phyloP scores from a whole-genome alignment of 2,329 filamentous ascomycete genomes.

The Davidsoniella virescens region DNA sequence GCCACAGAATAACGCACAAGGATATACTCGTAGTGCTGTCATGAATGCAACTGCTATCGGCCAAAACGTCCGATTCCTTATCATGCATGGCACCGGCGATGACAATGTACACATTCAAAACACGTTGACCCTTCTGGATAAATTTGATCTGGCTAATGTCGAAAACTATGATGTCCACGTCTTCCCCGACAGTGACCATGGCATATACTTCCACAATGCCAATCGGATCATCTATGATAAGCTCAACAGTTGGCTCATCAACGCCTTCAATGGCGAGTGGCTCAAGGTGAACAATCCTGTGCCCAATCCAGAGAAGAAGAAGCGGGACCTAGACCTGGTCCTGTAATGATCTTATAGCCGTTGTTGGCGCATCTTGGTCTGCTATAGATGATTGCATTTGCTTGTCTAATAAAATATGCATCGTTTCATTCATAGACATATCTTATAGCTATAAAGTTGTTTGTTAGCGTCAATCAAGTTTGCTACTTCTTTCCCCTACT shows the following conservation, averaged over 20 bases:
- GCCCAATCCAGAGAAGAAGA: slow-evolving; percentile 23
- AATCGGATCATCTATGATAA: slow-evolving; percentile 85
- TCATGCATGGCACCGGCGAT: slow-evolving; percentile 94
- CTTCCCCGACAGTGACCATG: slow-evolving; percentile 90
- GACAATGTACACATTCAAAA: slow-evolving; percentile 98
- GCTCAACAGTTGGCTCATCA: slow-evolving; percentile 84
- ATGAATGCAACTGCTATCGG: slow-evolving; percentile 56
- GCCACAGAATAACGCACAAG: slow-evolving; percentile 61
- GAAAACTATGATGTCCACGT: slow-evolving; percentile 95
- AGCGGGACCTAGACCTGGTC: neutral
- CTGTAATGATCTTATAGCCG: neutral
- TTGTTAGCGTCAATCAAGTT: neutral
- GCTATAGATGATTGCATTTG: too few relatives aligned
- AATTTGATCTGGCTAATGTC: slow-evolving; percentile 61
- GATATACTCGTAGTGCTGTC: slow-evolving; percentile 64
- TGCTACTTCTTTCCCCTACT: neutral
- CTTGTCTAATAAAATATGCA: too few relatives aligned
- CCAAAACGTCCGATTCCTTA: slow-evolving; percentile 67
- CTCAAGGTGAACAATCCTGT: slow-evolving; percentile 39
- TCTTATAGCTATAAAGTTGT: too few relatives aligned
- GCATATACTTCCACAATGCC: slow-evolving; percentile 88
- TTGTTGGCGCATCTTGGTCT: neutral
- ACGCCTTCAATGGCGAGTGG: slow-evolving; percentile 97
- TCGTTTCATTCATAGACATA: too few relatives aligned
- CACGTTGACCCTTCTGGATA: slow-evolving; percentile 72